A percentile compares a stretch with the other conserved stretches of the same genome.
phyloP scores from a whole-genome alignment of 1,284 basidiomycete genomes.

The Apiotrichum porosum region DNA sequence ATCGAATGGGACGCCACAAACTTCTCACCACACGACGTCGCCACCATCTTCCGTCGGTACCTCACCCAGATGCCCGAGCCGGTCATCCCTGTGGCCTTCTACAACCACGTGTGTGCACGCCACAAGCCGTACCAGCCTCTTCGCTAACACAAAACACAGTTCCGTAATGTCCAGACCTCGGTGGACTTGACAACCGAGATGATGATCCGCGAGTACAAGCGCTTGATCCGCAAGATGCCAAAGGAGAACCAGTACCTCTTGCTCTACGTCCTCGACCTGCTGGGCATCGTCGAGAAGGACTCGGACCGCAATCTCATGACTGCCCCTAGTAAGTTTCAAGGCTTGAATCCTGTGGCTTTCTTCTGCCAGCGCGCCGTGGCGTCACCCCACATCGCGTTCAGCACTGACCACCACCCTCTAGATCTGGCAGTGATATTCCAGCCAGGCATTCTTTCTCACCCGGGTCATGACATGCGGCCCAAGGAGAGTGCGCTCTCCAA shows the following conservation, averaged over 20 bases:
- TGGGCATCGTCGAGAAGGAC: conserved; percentile 89
- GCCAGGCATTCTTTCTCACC: conserved; percentile 85
- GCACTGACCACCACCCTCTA: conserved; percentile 40
- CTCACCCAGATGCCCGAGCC: conserved; percentile 86
- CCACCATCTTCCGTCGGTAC: conserved; percentile 90
- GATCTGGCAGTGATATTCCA: conserved; percentile 93
- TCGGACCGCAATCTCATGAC: conserved; percentile 93
- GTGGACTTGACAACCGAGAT: conserved; percentile 53
- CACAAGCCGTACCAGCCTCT: no score
- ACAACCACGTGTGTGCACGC: conserved; percentile 65
- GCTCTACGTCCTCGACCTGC: conserved; percentile 89
- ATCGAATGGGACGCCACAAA: conserved; percentile 80
- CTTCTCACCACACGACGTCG: conserved; percentile 92
- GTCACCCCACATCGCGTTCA: background rate
- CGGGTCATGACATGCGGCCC: conserved; percentile 72
- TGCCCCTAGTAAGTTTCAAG: conserved; percentile 75
- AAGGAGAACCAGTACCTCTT: conserved; percentile 87
- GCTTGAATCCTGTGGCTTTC: no score
- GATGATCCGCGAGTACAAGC: conserved; percentile 72
- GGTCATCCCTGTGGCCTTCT: conserved; percentile 55
- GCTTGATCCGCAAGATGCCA: conserved; percentile 77
- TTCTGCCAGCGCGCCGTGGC: no score
- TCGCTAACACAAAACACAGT: conserved; percentile 52
- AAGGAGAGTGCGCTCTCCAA: conserved; percentile 81
- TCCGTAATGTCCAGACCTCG: conserved; percentile 65